phyloP scores from a whole-genome alignment of 768 basidiomycete species.

The Crassisporium funariophilum region DNA sequence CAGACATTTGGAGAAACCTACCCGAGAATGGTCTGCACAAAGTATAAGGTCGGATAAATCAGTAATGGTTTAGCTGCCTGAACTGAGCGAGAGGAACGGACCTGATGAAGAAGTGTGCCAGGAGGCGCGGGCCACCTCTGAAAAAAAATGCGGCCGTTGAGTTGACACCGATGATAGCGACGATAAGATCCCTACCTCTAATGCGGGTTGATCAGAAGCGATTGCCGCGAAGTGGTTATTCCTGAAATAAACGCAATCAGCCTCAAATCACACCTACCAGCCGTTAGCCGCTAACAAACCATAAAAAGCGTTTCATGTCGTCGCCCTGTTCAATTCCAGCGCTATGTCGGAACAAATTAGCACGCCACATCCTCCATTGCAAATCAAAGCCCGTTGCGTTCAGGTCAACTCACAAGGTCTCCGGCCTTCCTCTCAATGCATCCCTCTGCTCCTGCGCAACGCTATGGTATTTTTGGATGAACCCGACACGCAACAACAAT shows the following conservation, averaged over 20 bases:
- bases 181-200: conserved; percentile 48
- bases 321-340: conserved; percentile 70
- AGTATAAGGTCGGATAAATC: conserved; percentile 3
- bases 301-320: conserved; percentile 74
- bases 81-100: conserved; percentile 23
- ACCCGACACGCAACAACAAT: conserved; percentile 60
- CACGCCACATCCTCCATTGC: not conserved
- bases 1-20: no score
- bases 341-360: conserved; percentile 36
- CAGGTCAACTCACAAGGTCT: conserved; percentile 51
- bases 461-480: conserved; percentile 56
- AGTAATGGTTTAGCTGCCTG: not conserved
- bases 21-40: conserved; percentile 57
- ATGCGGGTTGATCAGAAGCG: conserved; percentile 66
- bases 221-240: conserved; percentile 74
- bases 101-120: conserved; percentile 58
- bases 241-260: conserved; percentile 37
- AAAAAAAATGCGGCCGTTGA: not conserved
- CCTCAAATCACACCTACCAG: not conserved
- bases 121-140: conserved; percentile 54
- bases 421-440: conserved; percentile 39
- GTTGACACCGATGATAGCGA: not conserved
- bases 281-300: conserved; percentile 40
- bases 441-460: conserved; percentile 47
- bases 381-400: not conserved